A percentile compares a stretch with the other conserved stretches of the same genome.
Evolutionary conservation across 495 filamentous ascomycete genomes (phyloP).

Genomic region (Podospora australis): DNA sequence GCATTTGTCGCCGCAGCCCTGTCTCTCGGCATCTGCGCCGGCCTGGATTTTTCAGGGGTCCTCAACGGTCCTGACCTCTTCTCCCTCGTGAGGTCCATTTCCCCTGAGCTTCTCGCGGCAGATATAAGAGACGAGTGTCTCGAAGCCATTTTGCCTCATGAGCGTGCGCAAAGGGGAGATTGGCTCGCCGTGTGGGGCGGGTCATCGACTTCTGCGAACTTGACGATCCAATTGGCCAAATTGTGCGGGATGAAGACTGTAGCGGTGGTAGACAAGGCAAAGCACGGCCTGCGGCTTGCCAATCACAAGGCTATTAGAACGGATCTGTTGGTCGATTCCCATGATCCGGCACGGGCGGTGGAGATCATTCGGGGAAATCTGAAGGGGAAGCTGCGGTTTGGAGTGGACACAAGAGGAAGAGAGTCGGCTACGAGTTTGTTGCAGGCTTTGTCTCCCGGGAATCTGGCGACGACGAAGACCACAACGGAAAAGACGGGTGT

Average conservation of each 20-base stretch:
- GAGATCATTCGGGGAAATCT: conserved; percentile 53
- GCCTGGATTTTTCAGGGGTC: conserved; percentile 47
- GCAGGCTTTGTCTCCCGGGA: conserved; percentile 33
- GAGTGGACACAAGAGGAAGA: conserved; percentile 54
- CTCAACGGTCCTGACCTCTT: conserved; percentile 49
- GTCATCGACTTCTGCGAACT: conserved; percentile 55
- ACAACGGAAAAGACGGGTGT: no score
- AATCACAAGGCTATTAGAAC: conserved; percentile 36
- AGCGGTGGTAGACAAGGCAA: conserved; percentile 53
- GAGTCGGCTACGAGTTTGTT: conserved; percentile 50
- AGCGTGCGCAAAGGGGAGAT: conserved; percentile 46
- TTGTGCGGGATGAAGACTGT: conserved; percentile 53
- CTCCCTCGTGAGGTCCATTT: conserved; percentile 32
- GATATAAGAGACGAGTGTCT: conserved; percentile 53
- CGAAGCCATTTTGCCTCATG: conserved; percentile 32
- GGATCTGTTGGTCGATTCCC: conserved; percentile 57
- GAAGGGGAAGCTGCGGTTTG: conserved; percentile 50
- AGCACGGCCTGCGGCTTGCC: conserved; percentile 51
- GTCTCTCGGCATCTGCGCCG: conserved; percentile 54
- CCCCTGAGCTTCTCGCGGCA: conserved; percentile 35
- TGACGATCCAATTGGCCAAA: conserved; percentile 55
- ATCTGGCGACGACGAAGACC: no score
- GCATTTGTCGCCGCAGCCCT: conserved; percentile 56
- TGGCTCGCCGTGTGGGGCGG: conserved; percentile 68
- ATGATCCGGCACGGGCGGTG: conserved; percentile 52